Base-by-base conservation (phyloP, 345 rosid species). In the Eucalyptus marginata region DNA sequence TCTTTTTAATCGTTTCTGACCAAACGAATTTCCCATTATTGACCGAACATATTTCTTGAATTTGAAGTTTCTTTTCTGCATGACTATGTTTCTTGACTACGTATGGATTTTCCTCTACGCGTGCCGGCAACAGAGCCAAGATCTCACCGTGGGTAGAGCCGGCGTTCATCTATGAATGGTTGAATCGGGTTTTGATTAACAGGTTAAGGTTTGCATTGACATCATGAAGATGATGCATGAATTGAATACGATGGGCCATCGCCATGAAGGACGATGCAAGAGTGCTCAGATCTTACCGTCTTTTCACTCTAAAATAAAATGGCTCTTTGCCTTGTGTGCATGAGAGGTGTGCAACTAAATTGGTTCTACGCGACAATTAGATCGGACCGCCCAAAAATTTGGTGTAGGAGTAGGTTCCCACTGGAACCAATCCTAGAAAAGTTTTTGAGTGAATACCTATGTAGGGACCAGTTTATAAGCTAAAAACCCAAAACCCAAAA, bases 401-500 rank as follows among this genome's bases (percentile, higher is more conserved):
- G 58, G 58, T 52, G 58, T 52, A 52, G 58, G 58, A 52, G 20
- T 52, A 52, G 58, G 58, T 52, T 52, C 10, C 58, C 58, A 52
- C 25, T 18, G 2, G 58, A 52, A 20, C 58, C 25, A 52, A 1
- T 52, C 58, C 25, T 8, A 52, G 10, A 52, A 20, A 52, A 52
- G 1, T 10, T 18, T 52, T 3, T 20, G 58, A 52, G 58, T 52
- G 25, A 20, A 52, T 52, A 20, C 25, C 58, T 52, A 20, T 10
- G 1, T 52, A 52, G 10, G 58, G 0, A 52, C 2, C 2, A 1
- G 58, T 20, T 52, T 20, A 52, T 1, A 1, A 18, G 58, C 4
- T 52, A 1, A 52, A 52, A 52, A 0, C 5, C 5, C 2, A 52
- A 52, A 52, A 0, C 5, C 5, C 2, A 8, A 52, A 20, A 52